Conservation (phyloP, 1,139 yeast genomes). For the Yamadazyma friedrichii region DNA sequence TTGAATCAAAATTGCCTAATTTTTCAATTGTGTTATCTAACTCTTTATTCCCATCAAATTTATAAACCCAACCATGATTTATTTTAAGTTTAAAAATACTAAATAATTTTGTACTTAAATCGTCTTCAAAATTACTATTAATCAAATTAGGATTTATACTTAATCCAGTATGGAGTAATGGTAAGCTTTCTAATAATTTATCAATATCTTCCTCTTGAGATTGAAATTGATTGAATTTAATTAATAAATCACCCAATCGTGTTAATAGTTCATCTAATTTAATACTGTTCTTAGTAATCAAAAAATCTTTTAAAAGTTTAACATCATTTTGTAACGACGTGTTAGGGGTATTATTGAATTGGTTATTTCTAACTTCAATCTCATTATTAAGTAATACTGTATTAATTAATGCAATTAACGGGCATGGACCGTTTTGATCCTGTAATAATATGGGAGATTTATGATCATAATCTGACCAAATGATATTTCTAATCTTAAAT, state of each 20-base stretch:
- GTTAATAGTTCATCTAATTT: slow-evolving; percentile 35
- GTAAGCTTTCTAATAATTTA: slow-evolving; percentile 50
- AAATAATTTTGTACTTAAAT: slow-evolving; percentile 35
- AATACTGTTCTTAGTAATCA: slow-evolving; percentile 13
- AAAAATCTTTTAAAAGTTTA: slow-evolving; percentile 6
- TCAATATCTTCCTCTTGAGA: slow-evolving; percentile 23
- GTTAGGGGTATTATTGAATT: slow-evolving; percentile 11
- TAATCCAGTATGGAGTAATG: slow-evolving; percentile 69
- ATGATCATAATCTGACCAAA: slow-evolving; percentile 34
- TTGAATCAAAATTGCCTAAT: slow-evolving; percentile 42
- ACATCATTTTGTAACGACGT: slow-evolving; percentile 9
- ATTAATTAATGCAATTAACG: slow-evolving; percentile 78
- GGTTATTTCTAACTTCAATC: slow-evolving; percentile 16
- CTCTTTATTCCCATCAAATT: slow-evolving; percentile 2
- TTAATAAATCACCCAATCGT: slow-evolving; percentile 45
- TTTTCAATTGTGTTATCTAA: slow-evolving; percentile 19
- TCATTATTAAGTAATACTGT: slow-evolving; percentile 55
- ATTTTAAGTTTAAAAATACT: slow-evolving; percentile 39
- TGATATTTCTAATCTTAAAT: slow-evolving; percentile 24
- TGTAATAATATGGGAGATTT: slow-evolving; percentile 69
- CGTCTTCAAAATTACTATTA: slow-evolving; percentile 57
- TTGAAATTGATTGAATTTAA: slow-evolving; percentile 22
- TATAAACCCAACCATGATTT: slow-evolving; percentile 53
- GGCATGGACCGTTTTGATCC: slow-evolving; percentile 86
- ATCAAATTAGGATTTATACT: slow-evolving; percentile 67